Evolutionary conservation across 257 asterid genomes (phyloP), one percentile per base, ranked within the genome.

Genomic region (Craterostigma plantagineum): DNA sequence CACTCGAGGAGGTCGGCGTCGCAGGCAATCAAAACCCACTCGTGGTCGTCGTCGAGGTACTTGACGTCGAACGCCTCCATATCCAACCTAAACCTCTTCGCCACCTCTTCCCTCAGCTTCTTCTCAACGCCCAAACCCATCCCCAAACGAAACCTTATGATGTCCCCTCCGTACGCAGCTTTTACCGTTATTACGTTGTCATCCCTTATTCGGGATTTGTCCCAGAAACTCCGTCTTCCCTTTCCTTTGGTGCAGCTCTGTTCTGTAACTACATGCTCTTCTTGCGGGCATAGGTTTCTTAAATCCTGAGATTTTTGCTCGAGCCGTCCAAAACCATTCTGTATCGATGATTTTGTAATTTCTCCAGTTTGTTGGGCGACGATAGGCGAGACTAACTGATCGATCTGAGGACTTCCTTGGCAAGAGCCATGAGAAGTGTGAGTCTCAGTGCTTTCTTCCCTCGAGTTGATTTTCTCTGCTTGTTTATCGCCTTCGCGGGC

Each of bases 401-500:
- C n/a, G 14, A 50, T 64, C 18, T 27, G 43, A 30, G 77, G 85
- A 57, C 85, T 75, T 18, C 84, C 80, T 51, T 70, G 92, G 38
- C 80, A 69, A 12, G 92, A 80, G 18, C 82, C 92, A 50, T 72
- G 84, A 27, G 96, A 85, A 63, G 80, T 69, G 43, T 93, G 90
- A 50, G 81, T 76, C 36, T 79, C 93, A 0, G 52, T 47, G 63
- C 85, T 80, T 56, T 74, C 96, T 70, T 77, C 96, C 58, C 82
- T 70, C 0, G 96, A 85, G 66, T 39, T 70, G 50, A 42, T 63
- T 51, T 42, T 49, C 17, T 63, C 77, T 3, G 61, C 65, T 5
- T 48, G 67, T 37, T 63, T 74, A 52, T 64, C 65, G 10, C 53
- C 58, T 55, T 51, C 72, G 6, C 46, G 54, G 49, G 59, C 41